Percentiles rank a stretch among this genome's conserved stretches.
Evolutionary conservation across 768 basidiomycete species (phyloP).

Genomic region (Melanogaster broomeanus): DNA sequence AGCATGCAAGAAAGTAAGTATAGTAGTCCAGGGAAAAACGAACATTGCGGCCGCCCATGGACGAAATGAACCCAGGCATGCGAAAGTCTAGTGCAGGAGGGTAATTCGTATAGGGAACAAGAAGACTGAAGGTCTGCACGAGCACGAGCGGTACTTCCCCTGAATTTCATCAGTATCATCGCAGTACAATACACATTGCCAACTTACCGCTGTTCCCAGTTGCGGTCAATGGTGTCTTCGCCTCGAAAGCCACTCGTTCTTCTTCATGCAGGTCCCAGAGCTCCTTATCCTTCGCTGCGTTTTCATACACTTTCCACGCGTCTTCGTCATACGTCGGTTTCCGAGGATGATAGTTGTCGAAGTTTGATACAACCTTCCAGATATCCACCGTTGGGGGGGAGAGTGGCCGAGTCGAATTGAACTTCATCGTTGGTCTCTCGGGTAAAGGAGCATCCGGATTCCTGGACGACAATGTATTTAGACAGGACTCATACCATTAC

Average conservation of each 20-base stretch:
- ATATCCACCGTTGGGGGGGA: not conserved
- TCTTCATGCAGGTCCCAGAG: not conserved
- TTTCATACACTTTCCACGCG: not conserved
- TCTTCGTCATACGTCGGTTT: not conserved
- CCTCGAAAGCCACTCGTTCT: not conserved
- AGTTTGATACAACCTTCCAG: not conserved
- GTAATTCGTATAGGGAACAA: slow-evolving; percentile 23
- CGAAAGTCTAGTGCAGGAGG: slow-evolving; percentile 13
- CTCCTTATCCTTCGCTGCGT: not conserved
- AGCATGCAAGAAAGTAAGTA: too few relatives aligned
- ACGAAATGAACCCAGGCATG: too few relatives aligned
- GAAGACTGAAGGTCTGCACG: slow-evolving; percentile 13
- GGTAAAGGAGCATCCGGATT: not conserved
- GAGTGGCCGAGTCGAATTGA: not conserved
- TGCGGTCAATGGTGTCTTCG: not conserved
- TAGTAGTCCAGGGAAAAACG: not conserved
- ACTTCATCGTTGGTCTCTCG: not conserved
- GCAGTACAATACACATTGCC: too few relatives aligned
- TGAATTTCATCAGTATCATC: too few relatives aligned
- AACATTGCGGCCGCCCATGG: not conserved
- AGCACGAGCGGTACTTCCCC: not conserved
- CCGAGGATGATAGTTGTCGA: not conserved
- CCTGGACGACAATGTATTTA: not conserved
- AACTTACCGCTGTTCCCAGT: too few relatives aligned
- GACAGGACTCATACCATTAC: not conserved